These are phyloP conservation scores for Auxenochlorella pyrenoidosa DNA, from an alignment of 139 green algal genomes.

Conservation along the genomic window DNA sequence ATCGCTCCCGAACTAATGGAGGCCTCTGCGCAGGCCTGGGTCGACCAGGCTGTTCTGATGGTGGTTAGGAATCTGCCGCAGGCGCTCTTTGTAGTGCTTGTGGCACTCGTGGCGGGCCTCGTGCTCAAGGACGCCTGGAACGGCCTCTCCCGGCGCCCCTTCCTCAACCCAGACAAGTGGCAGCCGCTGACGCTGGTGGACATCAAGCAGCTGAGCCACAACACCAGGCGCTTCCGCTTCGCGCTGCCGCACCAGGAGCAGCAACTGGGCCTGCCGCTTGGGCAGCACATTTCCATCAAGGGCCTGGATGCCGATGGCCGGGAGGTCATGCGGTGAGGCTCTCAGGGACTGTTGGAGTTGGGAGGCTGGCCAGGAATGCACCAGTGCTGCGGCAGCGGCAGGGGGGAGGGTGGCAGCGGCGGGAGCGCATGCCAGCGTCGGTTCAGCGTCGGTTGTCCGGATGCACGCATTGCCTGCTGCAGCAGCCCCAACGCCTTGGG, in stretches of 20 bases:
- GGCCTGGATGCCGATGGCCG: slow-evolving; percentile 61
- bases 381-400: no score
- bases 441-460: no score
- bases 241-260: slow-evolving; percentile 67
- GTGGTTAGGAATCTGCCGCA: slow-evolving; percentile 33
- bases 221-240: slow-evolving; percentile 71
- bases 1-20: neutral
- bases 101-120: slow-evolving; percentile 31
- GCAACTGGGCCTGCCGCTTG: slow-evolving; percentile 82
- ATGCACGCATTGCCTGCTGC: no score
- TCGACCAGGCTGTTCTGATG: slow-evolving; percentile 19
- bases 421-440: no score
- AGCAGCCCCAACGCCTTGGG: no score
- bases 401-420: no score
- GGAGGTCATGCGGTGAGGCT: slow-evolving; percentile 62
- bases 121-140: slow-evolving; percentile 43
- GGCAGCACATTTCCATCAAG: slow-evolving; percentile 87
- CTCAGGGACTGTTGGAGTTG: neutral
- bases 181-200: slow-evolving; percentile 43
- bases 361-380: no score
- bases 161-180: slow-evolving; percentile 56
- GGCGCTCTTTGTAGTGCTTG: slow-evolving; percentile 39
- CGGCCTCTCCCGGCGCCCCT: slow-evolving; percentile 42
- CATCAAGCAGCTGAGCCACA: slow-evolving; percentile 61
- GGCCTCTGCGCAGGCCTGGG: neutral